A percentile compares a stretch with the other conserved stretches of the same genome.
phyloP scores from a whole-genome alignment of 345 rosid species.

The Tarenaya hassleriana region DNA sequence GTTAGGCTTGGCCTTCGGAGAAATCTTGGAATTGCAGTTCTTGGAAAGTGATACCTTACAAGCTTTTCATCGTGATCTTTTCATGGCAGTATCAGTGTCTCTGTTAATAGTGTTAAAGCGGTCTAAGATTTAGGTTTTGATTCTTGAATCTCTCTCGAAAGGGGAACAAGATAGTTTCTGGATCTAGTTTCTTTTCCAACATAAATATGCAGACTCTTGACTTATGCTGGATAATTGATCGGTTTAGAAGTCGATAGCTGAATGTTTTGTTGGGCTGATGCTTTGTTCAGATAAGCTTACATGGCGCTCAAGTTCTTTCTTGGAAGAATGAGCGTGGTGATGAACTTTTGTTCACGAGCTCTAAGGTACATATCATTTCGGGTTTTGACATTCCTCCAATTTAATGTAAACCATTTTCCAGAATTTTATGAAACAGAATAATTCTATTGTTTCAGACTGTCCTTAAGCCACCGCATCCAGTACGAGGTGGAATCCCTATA shows the following conservation, averaged over 20 bases:
- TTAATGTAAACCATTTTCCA: background rate
- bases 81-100: background rate
- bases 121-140: background rate
- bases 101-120: no score
- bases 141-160: background rate
- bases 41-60: background rate
- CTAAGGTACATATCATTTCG: conserved; percentile 45
- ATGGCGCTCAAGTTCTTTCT: conserved; percentile 91
- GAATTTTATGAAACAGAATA: background rate
- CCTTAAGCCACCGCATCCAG: conserved; percentile 67
- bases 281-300: conserved; percentile 65
- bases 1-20: no score
- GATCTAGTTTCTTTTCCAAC: no score
- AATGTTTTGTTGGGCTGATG: background rate
- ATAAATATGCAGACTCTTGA: background rate
- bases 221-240: background rate
- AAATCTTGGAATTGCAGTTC: background rate
- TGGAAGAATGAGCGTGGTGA: conserved; percentile 89
- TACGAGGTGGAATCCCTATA: conserved; percentile 90
- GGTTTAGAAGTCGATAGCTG: background rate
- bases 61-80: conserved; percentile 6
- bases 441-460: conserved; percentile 42
- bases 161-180: no score
- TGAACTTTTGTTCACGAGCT: conserved; percentile 72
- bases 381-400: background rate